These are phyloP conservation scores for Rossbeevera mucosa DNA, from an alignment of 768 basidiomycete species.

Conservation along the genomic window DNA sequence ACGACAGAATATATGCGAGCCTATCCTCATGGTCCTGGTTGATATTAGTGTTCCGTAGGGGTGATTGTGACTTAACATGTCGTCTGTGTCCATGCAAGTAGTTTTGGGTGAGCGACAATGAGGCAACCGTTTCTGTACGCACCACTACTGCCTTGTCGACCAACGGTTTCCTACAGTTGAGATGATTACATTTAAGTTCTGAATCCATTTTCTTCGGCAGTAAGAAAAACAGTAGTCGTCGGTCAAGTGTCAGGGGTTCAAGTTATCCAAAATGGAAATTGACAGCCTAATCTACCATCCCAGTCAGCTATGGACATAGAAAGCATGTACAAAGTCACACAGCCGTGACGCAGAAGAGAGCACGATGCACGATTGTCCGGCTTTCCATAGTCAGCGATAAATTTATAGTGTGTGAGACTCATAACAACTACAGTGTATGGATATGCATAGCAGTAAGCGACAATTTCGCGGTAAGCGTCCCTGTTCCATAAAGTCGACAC, in stretches of 20 bases:
- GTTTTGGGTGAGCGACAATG: not conserved
- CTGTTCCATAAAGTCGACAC: slow-evolving; percentile 25
- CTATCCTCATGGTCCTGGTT: slow-evolving; percentile 32
- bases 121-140: slow-evolving; percentile 29
- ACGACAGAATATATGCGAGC: slow-evolving; percentile 88
- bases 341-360: no score
- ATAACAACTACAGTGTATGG: slow-evolving; percentile 25
- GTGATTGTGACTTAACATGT: slow-evolving; percentile 43
- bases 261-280: slow-evolving; percentile 16
- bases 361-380: no score
- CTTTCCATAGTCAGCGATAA: not conserved
- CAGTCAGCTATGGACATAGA: no score
- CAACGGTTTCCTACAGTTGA: slow-evolving; percentile 64
- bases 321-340: no score
- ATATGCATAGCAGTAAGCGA: slow-evolving; percentile 18
- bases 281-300: no score
- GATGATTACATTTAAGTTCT: slow-evolving; percentile 74
- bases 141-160: slow-evolving; percentile 84
- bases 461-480: slow-evolving; percentile 23
- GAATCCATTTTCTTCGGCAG: slow-evolving; percentile 60
- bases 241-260: not conserved
- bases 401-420: slow-evolving; percentile 18
- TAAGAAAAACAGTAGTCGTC: not conserved
- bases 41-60: not conserved
- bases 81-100: slow-evolving; percentile 34